Conservation (phyloP, 495 filamentous ascomycete genomes). For the Xanthoparmelia taractica region DNA sequence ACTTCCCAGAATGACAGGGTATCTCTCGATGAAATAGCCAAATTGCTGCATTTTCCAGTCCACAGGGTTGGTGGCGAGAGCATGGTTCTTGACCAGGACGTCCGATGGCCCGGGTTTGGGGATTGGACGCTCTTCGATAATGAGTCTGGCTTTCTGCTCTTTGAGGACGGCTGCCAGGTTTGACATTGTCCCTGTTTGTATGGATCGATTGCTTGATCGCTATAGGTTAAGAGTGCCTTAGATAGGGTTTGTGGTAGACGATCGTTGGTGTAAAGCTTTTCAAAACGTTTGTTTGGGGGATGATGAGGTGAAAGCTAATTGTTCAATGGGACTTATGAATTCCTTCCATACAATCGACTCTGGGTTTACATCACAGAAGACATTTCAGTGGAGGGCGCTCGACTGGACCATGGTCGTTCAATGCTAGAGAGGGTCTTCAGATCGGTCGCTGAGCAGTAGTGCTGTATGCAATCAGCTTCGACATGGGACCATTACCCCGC, state of each 20-base stretch:
- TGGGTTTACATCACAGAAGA: background rate
- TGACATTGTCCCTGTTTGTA: conserved; percentile 15
- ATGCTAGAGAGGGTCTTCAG: background rate
- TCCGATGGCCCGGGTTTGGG: conserved; percentile 32
- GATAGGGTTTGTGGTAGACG: background rate
- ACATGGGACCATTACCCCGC: background rate
- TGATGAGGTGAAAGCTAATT: background rate
- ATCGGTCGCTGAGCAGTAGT: background rate
- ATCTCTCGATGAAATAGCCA: conserved; percentile 24
- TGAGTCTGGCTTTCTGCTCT: conserved; percentile 18
- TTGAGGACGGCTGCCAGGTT: conserved; percentile 24
- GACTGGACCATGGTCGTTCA: background rate
- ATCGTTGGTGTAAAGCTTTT: background rate
- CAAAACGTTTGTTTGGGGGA: too few species aligned
- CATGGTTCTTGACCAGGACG: conserved; percentile 34
- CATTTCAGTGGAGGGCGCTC: background rate
- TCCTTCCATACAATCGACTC: background rate
- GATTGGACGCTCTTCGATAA: conserved; percentile 20
- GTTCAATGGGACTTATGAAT: background rate
- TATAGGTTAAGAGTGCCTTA: background rate
- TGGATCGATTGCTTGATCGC: background rate
- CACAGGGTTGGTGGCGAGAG: conserved; percentile 33
- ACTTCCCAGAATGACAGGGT: conserved; percentile 36
- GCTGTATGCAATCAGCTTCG: background rate
- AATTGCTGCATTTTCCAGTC: conserved; percentile 34